These are phyloP conservation scores for Arabidopsis thaliana DNA, from an alignment of 345 rosid genomes.

Conservation along the genomic window DNA sequence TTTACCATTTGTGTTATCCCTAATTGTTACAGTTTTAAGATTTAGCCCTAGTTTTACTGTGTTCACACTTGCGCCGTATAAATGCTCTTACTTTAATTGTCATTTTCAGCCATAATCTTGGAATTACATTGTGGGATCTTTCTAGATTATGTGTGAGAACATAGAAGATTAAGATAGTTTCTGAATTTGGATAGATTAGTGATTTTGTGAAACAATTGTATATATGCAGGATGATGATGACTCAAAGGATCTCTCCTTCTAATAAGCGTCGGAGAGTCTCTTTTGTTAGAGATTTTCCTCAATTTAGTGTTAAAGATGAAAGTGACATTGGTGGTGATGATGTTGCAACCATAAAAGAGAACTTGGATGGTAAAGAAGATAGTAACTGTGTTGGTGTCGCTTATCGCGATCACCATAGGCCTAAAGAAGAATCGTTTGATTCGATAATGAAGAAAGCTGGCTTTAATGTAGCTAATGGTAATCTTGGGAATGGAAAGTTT, in stretches of 20 bases:
- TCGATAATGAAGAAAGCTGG: slow-evolving; percentile 34
- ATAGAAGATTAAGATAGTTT: background rate
- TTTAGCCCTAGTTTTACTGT: background rate
- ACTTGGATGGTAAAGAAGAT: background rate
- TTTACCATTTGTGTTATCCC: background rate
- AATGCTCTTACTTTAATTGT: background rate
- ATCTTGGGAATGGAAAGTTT: background rate
- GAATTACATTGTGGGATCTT: background rate
- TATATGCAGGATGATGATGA: slow-evolving; percentile 22
- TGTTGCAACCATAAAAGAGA: background rate
- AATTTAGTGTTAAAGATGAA: background rate
- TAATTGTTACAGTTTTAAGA: background rate
- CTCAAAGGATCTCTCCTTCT: background rate
- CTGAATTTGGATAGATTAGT: background rate
- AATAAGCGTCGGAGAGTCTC: background rate
- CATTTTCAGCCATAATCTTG: background rate
- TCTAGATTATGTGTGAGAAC: background rate
- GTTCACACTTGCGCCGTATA: background rate
- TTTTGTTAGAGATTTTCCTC: background rate
- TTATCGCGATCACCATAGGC: background rate
- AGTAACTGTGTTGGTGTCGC: background rate
- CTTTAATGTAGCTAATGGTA: background rate
- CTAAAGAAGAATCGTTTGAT: slow-evolving; percentile 14
- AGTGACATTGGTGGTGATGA: background rate
- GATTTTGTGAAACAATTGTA: slow-evolving; percentile 2